These are phyloP conservation scores for Fusarium nurragi DNA, from an alignment of 2,329 filamentous ascomycete genomes.

Conservation along the genomic window DNA sequence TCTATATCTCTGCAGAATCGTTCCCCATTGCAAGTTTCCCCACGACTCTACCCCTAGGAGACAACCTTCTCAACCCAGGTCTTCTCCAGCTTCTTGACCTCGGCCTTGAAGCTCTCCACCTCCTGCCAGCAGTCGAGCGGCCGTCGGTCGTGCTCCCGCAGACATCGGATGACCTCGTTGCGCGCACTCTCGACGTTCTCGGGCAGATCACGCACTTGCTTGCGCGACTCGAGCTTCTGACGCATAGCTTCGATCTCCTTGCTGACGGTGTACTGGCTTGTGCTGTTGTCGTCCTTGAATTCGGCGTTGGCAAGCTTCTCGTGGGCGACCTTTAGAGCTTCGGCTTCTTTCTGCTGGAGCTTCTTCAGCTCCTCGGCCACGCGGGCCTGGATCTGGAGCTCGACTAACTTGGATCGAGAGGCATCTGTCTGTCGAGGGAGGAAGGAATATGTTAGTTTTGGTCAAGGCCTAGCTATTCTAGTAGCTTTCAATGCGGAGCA, in stretches of 20 bases:
- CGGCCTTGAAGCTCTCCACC: conserved; percentile 88
- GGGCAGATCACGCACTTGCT: conserved; percentile 74
- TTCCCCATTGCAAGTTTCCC: conserved; percentile 7
- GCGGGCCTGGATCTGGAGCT: conserved; percentile 88
- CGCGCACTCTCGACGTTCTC: conserved; percentile 78
- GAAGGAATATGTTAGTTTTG: conserved; percentile 26
- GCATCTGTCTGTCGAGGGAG: conserved; percentile 77
- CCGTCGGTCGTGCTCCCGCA: conserved; percentile 84
- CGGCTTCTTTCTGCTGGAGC: conserved; percentile 75
- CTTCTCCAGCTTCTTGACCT: conserved; percentile 87
- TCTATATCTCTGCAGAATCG: conserved; percentile 35
- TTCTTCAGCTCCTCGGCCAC: conserved; percentile 86
- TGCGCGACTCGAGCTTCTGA: conserved; percentile 68
- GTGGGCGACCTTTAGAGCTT: conserved; percentile 74
- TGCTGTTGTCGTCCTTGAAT: conserved; percentile 46
- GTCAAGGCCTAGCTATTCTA: not conserved
- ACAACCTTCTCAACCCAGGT: conserved; percentile 87
- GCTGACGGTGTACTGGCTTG: conserved; percentile 61
- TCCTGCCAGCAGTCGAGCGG: conserved; percentile 95
- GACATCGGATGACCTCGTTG: conserved; percentile 78
- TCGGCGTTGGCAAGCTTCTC: conserved; percentile 66
- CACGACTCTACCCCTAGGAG: conserved; percentile 46
- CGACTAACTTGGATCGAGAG: conserved; percentile 82
- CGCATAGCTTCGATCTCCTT: conserved; percentile 69
- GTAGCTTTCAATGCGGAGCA: not conserved